These are phyloP conservation scores for Xylaria sp. DNA, from an alignment of 2,329 filamentous ascomycete species.

Conservation along the genomic window DNA sequence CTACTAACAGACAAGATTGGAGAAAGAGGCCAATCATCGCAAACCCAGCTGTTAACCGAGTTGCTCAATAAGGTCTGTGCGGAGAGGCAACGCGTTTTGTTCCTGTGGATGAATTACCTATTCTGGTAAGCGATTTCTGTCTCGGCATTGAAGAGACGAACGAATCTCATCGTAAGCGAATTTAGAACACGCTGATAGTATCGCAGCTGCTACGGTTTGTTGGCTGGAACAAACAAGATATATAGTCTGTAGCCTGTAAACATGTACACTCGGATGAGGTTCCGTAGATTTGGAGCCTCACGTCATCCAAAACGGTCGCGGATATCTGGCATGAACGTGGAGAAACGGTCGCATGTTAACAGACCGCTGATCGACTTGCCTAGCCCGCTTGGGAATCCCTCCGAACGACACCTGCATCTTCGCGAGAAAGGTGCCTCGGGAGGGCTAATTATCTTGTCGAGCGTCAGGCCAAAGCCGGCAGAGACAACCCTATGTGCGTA, in stretches of 20 bases:
- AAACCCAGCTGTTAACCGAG: slow-evolving; percentile 9
- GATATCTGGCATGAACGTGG: slow-evolving; percentile 41
- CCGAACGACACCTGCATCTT: slow-evolving; percentile 31
- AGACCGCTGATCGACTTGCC: slow-evolving; percentile 38
- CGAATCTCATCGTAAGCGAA: slow-evolving; percentile 16
- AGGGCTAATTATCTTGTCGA: slow-evolving; percentile 33
- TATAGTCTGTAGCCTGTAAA: slow-evolving; percentile 11
- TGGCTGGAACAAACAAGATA: background rate
- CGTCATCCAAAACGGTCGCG: slow-evolving; percentile 34
- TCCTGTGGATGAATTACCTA: slow-evolving; percentile 24
- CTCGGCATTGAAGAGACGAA: slow-evolving; percentile 23
- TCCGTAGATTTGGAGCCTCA: slow-evolving; percentile 39
- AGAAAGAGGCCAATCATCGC: slow-evolving; percentile 2
- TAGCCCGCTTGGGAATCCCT: slow-evolving; percentile 33
- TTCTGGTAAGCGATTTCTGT: slow-evolving; percentile 30
- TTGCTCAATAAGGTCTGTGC: slow-evolving; percentile 31
- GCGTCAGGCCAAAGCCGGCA: slow-evolving; percentile 4
- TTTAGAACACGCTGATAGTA: background rate
- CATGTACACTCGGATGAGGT: slow-evolving; percentile 27
- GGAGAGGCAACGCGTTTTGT: slow-evolving; percentile 11
- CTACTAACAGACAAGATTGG: background rate
- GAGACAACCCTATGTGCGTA: background rate
- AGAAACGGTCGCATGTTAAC: slow-evolving; percentile 37
- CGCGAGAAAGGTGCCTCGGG: slow-evolving; percentile 4
- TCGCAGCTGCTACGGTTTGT: background rate